phyloP scores from a whole-genome alignment of 129 eudicot genomes.

The sunflower (Helianthus annuus) region HanXRQr2.0-SUNRISE NC_035435.2:128493628-128494127 shows the following conservation, averaged over 20 bases:
- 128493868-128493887: not conserved
- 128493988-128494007: not conserved
- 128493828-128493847: not conserved
- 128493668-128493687: too few species aligned
- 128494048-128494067: not conserved
- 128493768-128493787: too few species aligned
- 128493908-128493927: constrained; percentile 13
- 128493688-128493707: too few species aligned
- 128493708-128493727: too few species aligned
- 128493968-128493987: not conserved
- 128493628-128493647: too few species aligned
- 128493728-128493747: too few species aligned
- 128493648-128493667: too few species aligned
- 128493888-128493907: not conserved
- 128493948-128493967: not conserved
- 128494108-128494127: constrained; percentile 51
- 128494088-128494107: constrained; percentile 62
- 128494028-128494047: not conserved
- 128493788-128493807: too few species aligned
- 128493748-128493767: too few species aligned
- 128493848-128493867: not conserved
- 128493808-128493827: too few species aligned
- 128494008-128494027: constrained; percentile 16
- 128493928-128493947: constrained; percentile 4
- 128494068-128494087: constrained; percentile 33